Base-by-base conservation (phyloP, 441 rosid genomes). In the Corymbia citriodora region DNA sequence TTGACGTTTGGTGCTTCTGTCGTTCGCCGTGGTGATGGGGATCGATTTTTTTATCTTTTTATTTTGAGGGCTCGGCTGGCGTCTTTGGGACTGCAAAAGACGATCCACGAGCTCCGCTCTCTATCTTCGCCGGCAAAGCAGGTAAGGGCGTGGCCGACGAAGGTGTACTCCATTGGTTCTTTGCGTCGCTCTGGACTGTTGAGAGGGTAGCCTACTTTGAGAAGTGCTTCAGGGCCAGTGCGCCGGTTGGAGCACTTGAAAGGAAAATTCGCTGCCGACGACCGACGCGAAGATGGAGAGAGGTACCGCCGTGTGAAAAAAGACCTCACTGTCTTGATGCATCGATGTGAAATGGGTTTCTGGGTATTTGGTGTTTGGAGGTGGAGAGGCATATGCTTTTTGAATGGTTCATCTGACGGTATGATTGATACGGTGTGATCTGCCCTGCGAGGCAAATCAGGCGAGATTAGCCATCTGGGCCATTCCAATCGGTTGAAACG, bases 51-150 rank as follows among this genome's bases (percentile, higher is more conserved):
- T 55, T 55, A 18, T 55, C 15, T 2, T 55, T 55, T 55, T 8
- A 9, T 57, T 9, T 57, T 57, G 4, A n/a, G 93, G 95, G 94
- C 93, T 74, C 90, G 94, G 88, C 91, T 94, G 91, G 92, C 90
- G 82, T 88, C 95, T 23, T 88, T 94, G 50, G 95, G 95, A 40
- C 90, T 94, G 70, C 92, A 89, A 8, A 92, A 92, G 82, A 90
- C 93, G 15, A 57, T 92, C 21, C 91, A 93, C 89, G 92, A 92
- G 29, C 93, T 92, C 52, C 93, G 93, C 13, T 90, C 93, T 4
- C 33, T 91, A 2, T 72, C 90, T 88, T 91, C 94, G 0, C 68
- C 91, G 2, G 55, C 86, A 8, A 92, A 83, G 82, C 53, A 85
- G 13, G 55, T 19, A 10, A 91, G 88, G 88, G 89, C 25, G 25